Conservation (phyloP, 345 rosid genomes). For the Populus ilicifolia region DNA sequence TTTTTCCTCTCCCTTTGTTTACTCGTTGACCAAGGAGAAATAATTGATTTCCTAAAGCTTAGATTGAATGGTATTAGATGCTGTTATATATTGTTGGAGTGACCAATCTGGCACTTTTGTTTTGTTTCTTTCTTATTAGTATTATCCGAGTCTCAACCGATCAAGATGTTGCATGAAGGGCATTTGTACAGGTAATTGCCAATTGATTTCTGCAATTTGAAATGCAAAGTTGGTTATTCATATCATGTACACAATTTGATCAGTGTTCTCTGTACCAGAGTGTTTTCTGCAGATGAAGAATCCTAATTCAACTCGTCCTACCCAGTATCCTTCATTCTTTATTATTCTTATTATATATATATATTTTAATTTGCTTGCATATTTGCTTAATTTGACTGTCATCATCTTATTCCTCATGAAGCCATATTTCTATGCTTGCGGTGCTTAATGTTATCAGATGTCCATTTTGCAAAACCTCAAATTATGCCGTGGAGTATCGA, state of each 20-base stretch:
- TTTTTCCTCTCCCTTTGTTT: background rate
- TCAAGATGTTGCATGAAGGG: slow-evolving; percentile 96
- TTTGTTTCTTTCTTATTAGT: slow-evolving; percentile 43
- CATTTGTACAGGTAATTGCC: slow-evolving; percentile 79
- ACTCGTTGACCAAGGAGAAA: background rate
- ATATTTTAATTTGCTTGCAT: background rate
- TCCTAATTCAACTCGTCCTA: slow-evolving; percentile 87
- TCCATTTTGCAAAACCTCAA: slow-evolving; percentile 93
- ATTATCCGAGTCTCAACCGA: slow-evolving; percentile 92
- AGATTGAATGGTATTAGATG: background rate
- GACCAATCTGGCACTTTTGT: slow-evolving; percentile 7
- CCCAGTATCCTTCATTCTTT: slow-evolving; percentile 82
- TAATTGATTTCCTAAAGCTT: background rate
- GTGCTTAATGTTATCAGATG: slow-evolving; percentile 71
- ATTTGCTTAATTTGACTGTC: background rate
- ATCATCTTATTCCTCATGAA: background rate
- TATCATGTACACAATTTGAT: slow-evolving; percentile 12
- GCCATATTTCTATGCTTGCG: slow-evolving; percentile 15
- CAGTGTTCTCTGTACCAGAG: slow-evolving; percentile 47
- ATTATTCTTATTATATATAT: too few relatives aligned
- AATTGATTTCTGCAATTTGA: background rate
- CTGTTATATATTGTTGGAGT: background rate
- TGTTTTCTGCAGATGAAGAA: slow-evolving; percentile 99
- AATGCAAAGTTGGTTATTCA: background rate
- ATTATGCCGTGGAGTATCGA: slow-evolving; percentile 92